Evolutionary conservation across 2,329 filamentous ascomycete species (phyloP), one percentile per base, ranked within the genome.

Genomic region (Colletotrichum higginsianum): DNA sequence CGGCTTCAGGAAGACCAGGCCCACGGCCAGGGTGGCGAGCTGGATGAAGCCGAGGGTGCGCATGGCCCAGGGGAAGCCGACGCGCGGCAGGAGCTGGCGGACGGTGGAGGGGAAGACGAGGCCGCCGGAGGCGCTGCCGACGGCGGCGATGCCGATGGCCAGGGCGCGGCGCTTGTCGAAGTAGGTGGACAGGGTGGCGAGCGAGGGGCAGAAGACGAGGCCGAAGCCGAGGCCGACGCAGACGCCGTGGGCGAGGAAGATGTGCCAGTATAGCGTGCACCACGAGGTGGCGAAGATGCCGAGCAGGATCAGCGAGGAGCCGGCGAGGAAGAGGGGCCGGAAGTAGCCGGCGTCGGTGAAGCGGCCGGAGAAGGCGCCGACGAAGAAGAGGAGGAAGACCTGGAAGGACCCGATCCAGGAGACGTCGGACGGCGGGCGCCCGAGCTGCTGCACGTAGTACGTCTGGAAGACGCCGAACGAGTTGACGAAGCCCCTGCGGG

Each of bases 171-270:
- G 85, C 50, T 82, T 84, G 46, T 84, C 83, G 76, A 92, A 92
- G 73, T 92, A 92, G n/a, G 89, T 87, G 0, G 90, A 87, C 15
- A 92, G 79, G 11, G 92, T 83, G 12, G 90, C 88, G 26, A 92
- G 82, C 4, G 86, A 85, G 0, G 90, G 87, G 13, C 88, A 84
- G 76, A 89, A 91, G 9, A 89, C 81, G 63, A 86, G 85, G 0
- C 89, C 90, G 23, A 86, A 85, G 0, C 88, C 89, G 1, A 87
- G 65, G 0, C 86, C 86, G 7, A 84, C 76, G 53, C 86, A 84
- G 2, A 87, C 75, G 5, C 86, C 86, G 73, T 88, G 86, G 0
- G 85, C 80, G 1, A 88, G 78, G 55, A 88, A 79, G 5, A 87
- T 76, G 52, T 88, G 86, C 82, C 83, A 88, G 77, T 87, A 89